Conservation (phyloP, 2,329 filamentous ascomycete genomes). For the Cladosporium velox region DNA sequence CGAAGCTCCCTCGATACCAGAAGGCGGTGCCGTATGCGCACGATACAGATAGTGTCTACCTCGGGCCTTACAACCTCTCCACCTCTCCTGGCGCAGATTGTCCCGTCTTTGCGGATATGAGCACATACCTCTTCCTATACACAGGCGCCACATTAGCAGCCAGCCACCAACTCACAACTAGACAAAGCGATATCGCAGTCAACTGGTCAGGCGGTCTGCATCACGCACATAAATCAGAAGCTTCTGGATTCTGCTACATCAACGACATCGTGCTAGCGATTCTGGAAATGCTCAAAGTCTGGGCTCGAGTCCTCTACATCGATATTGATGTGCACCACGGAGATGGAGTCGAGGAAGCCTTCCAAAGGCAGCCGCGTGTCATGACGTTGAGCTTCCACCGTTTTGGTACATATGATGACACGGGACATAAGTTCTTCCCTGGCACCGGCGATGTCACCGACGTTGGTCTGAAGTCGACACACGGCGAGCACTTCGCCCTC, state of each 20-base stretch:
- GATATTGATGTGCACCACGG: slow-evolving; percentile 90
- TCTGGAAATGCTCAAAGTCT: slow-evolving; percentile 75
- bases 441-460: slow-evolving; percentile 66
- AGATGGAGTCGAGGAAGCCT: slow-evolving; percentile 84
- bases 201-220: slow-evolving; percentile 97
- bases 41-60: slow-evolving; percentile 42
- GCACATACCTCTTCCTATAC: slow-evolving; percentile 90
- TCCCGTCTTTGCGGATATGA: slow-evolving; percentile 93
- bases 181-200: slow-evolving; percentile 89
- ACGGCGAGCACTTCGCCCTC: slow-evolving; percentile 66
- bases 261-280: slow-evolving; percentile 96
- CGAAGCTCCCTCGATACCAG: slow-evolving; percentile 47
- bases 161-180: slow-evolving; percentile 79
- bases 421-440: slow-evolving; percentile 56
- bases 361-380: slow-evolving; percentile 82
- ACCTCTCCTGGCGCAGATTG: slow-evolving; percentile 71
- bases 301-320: slow-evolving; percentile 85
- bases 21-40: slow-evolving; percentile 39
- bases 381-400: slow-evolving; percentile 95
- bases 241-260: slow-evolving; percentile 97
- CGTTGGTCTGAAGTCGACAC: slow-evolving; percentile 71
- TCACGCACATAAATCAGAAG: slow-evolving; percentile 90
- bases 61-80: slow-evolving; percentile 69
- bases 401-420: slow-evolving; percentile 72
- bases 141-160: slow-evolving; percentile 86